A percentile compares a stretch with the other conserved stretches of the same genome.
Conservation (phyloP, 176 grass and related monocot species). For the Eremochloa ophiuroides region DNA sequence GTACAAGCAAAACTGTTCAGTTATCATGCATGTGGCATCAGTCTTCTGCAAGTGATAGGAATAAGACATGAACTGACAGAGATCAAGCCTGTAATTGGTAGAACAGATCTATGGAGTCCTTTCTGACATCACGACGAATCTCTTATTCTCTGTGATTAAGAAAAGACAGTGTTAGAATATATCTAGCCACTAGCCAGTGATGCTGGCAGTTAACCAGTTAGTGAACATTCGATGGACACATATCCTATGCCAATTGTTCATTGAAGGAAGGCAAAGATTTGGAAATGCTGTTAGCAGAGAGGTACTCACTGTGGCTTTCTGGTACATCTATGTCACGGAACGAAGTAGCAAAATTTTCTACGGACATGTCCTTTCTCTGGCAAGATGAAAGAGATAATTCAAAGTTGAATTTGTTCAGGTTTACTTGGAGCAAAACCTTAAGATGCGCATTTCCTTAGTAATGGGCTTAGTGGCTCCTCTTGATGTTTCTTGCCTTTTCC, state of each 20-base stretch:
- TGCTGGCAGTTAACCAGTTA: not conserved
- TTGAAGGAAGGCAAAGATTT: not conserved
- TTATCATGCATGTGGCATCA: not conserved
- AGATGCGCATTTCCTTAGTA: not conserved
- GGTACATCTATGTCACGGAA: not conserved
- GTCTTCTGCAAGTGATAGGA: not conserved
- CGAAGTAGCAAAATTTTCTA: not conserved
- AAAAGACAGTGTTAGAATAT: not conserved
- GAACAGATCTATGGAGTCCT: not conserved
- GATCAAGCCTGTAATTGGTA: not conserved
- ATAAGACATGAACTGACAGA: not conserved
- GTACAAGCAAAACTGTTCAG: not conserved
- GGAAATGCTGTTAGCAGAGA: not conserved
- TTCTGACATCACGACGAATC: not conserved
- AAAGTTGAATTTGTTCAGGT: not conserved
- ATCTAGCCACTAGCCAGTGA: not conserved
- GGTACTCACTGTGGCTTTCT: not conserved
- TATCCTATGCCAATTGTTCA: not conserved
- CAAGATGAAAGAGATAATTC: not conserved
- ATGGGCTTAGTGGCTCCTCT: not conserved
- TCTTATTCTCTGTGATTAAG: not conserved
- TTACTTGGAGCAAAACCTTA: not conserved
- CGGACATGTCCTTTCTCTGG: not conserved
- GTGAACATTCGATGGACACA: not conserved
- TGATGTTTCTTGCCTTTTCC: not conserved